Percentiles rank a stretch among this genome's conserved stretches.
Evolutionary conservation across 768 basidiomycete species (phyloP).

Genomic region (Mycena kentingensis): DNA sequence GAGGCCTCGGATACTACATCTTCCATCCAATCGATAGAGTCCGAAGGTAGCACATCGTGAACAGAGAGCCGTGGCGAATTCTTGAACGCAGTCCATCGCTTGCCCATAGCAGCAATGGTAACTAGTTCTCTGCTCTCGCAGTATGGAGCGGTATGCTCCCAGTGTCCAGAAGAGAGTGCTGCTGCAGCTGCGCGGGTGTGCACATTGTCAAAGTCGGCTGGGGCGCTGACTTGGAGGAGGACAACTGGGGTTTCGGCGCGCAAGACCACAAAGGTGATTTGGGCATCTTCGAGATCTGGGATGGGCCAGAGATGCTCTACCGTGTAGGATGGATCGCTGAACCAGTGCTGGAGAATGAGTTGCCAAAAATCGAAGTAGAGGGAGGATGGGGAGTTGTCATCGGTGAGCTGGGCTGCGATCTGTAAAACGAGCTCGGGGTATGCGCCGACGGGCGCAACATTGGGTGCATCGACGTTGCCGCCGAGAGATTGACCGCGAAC

Average conservation of each 20-base stretch:
- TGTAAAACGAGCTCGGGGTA: slow-evolving; percentile 20
- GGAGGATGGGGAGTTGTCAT: slow-evolving; percentile 8
- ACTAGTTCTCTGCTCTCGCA: slow-evolving; percentile 8
- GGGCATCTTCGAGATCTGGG: slow-evolving; percentile 16
- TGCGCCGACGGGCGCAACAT: slow-evolving; percentile 6
- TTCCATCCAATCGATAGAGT: slow-evolving; percentile 21
- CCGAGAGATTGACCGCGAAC: slow-evolving; percentile 15
- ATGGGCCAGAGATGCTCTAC: slow-evolving; percentile 15
- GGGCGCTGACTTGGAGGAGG: slow-evolving; percentile 21
- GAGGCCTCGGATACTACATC: slow-evolving; percentile 20
- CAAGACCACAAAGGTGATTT: slow-evolving; percentile 17
- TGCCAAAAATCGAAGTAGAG: slow-evolving; percentile 23
- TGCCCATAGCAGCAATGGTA: slow-evolving; percentile 21
- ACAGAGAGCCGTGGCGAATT: slow-evolving; percentile 15
- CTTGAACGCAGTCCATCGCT: slow-evolving; percentile 18
- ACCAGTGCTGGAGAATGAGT: slow-evolving; percentile 19
- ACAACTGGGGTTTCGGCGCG: slow-evolving; percentile 9
- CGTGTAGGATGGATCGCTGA: slow-evolving; percentile 17
- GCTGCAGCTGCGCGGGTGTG: slow-evolving; percentile 17
- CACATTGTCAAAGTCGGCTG: slow-evolving; percentile 14
- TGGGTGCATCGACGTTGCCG: slow-evolving; percentile 12
- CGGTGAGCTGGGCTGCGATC: slow-evolving; percentile 13
- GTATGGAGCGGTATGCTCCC: slow-evolving; percentile 22
- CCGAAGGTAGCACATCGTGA: slow-evolving; percentile 6
- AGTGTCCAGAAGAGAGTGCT: slow-evolving; percentile 10